Evolutionary conservation across 2,329 filamentous ascomycete species (phyloP).

Genomic region (Aspergillus luchuensis): DNA sequence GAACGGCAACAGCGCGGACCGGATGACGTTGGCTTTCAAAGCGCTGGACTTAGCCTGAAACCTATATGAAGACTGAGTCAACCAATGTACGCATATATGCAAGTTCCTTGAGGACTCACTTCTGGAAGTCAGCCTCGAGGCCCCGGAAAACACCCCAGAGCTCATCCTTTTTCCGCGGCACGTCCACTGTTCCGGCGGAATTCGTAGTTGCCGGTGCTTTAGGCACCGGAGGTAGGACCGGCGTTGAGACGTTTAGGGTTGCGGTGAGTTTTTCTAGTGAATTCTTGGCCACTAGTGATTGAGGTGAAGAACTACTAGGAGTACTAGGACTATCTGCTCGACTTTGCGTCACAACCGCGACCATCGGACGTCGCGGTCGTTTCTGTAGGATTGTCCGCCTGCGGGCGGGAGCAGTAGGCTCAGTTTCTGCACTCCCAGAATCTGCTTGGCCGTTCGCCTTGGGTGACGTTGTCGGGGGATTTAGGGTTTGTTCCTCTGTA

Average conservation of each 20-base stretch:
- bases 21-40: conserved; percentile 74
- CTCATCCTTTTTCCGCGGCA: conserved; percentile 65
- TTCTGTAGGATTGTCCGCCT: conserved; percentile 39
- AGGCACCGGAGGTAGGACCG: conserved; percentile 51
- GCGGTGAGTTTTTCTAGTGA: conserved; percentile 52
- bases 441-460: conserved; percentile 24
- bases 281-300: conserved; percentile 42
- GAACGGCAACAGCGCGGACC: conserved; percentile 73
- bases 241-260: conserved; percentile 46
- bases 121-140: conserved; percentile 69
- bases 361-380: conserved; percentile 44
- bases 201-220: conserved; percentile 47
- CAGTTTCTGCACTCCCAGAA: conserved; percentile 16
- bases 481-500: conserved; percentile 33
- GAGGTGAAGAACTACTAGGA: conserved; percentile 44
- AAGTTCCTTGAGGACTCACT: conserved; percentile 46
- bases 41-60: conserved; percentile 74
- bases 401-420: conserved; percentile 26
- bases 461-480: conserved; percentile 20
- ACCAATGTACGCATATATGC: neutral
- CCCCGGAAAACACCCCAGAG: conserved; percentile 68
- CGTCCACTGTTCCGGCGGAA: conserved; percentile 33
- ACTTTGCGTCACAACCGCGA: conserved; percentile 40
- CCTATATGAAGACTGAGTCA: conserved; percentile 36
- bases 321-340: conserved; percentile 37